phyloP scores from a whole-genome alignment of 768 basidiomycete species.

The Boletus rubropictus region DNA sequence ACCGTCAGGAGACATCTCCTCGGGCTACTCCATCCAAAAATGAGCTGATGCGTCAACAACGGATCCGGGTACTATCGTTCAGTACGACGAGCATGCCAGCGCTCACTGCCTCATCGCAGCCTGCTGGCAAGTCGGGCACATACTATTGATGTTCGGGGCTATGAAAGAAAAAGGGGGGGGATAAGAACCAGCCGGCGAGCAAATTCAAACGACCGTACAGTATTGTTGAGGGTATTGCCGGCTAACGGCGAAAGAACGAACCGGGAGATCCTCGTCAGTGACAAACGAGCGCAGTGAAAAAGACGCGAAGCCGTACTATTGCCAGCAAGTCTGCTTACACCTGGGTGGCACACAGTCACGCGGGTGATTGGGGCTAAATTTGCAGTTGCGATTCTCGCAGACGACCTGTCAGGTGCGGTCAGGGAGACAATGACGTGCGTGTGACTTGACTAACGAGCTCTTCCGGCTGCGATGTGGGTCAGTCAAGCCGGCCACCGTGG shows the following conservation, averaged over 20 bases:
- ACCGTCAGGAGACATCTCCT: conserved; percentile 16
- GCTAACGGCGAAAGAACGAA: conserved; percentile 22
- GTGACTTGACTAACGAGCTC: conserved; percentile 26
- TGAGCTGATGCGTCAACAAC: conserved; percentile 16
- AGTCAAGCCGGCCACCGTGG: conserved; percentile 5
- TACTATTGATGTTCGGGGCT: conserved; percentile 41
- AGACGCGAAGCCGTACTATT: conserved; percentile 35
- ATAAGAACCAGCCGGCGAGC: not conserved
- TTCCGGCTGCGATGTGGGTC: conserved; percentile 30
- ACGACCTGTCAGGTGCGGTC: conserved; percentile 34
- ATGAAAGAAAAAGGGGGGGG: not conserved
- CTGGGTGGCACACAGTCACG: conserved; percentile 34
- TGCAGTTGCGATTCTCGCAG: conserved; percentile 44
- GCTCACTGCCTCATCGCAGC: conserved; percentile 23
- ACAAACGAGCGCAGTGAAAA: conserved; percentile 8
- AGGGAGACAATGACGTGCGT: conserved; percentile 1
- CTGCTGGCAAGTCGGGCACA: conserved; percentile 38
- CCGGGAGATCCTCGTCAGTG: not conserved
- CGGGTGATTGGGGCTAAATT: conserved; percentile 51
- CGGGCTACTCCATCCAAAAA: conserved; percentile 29
- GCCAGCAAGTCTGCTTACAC: conserved; percentile 44
- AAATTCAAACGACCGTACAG: conserved; percentile 27
- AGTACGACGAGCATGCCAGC: conserved; percentile 1
- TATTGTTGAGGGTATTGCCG: conserved; percentile 44
- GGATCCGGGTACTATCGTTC: conserved; percentile 4